Conservation (phyloP, 202 grass and related monocot genomes). For the Carex sylvatica region DNA sequence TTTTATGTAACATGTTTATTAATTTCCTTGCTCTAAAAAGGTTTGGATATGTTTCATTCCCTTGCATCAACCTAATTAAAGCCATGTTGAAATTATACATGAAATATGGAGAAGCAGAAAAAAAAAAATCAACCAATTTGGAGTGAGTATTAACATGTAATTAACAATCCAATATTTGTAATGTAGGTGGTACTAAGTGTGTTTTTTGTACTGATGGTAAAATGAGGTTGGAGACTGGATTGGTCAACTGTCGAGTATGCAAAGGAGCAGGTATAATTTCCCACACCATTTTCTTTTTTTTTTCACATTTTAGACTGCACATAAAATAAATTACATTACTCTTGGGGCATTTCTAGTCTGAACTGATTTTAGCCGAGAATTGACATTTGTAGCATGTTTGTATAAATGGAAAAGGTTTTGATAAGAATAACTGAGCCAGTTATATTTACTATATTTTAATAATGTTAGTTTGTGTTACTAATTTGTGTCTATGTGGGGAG, state of each 20-base stretch:
- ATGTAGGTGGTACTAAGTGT: constrained; percentile 78
- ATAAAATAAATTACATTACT: not conserved
- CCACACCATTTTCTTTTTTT: not conserved
- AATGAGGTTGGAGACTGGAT: constrained; percentile 74
- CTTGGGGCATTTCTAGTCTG: not conserved
- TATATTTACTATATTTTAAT: not conserved
- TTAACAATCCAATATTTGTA: not conserved
- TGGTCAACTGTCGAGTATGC: constrained; percentile 78
- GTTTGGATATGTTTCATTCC: not conserved
- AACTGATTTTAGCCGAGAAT: not conserved
- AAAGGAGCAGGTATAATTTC: constrained; percentile 72
- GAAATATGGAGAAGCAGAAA: not conserved
- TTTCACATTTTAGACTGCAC: not conserved
- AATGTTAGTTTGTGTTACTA: not conserved
- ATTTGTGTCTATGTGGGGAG: not conserved
- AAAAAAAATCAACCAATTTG: not conserved
- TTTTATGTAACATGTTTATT: not conserved
- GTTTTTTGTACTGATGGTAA: constrained; percentile 85
- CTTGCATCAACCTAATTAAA: not conserved
- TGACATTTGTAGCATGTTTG: not conserved
- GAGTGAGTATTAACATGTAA: not conserved
- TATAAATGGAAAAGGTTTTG: not conserved
- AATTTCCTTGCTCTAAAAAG: not conserved
- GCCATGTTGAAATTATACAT: not conserved
- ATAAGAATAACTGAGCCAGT: not conserved